These are phyloP conservation scores for Epichloe aotearoae DNA, from an alignment of 2,329 filamentous ascomycete species.

Conservation along the genomic window DNA sequence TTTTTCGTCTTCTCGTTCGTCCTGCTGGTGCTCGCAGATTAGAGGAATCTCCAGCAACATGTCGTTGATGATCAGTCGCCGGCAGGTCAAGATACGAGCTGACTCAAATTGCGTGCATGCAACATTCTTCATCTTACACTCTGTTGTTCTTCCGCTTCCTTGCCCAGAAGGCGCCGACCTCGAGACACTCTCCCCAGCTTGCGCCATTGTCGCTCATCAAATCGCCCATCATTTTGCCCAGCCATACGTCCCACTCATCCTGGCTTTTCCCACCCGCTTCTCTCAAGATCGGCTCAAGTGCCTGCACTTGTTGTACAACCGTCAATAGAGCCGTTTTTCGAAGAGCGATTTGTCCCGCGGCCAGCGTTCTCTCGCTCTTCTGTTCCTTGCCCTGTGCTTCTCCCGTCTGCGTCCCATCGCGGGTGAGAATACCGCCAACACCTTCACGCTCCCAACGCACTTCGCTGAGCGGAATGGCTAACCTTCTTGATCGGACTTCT, in stretches of 20 bases:
- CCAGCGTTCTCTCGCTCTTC: constrained; percentile 35
- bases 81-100: neutral
- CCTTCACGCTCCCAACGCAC: constrained; percentile 77
- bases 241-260: constrained; percentile 88
- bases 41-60: no score
- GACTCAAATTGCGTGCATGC: neutral
- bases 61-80: neutral
- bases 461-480: constrained; percentile 79
- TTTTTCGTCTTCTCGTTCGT: neutral
- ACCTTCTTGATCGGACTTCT: constrained; percentile 57
- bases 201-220: constrained; percentile 67
- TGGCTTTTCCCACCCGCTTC: constrained; percentile 76
- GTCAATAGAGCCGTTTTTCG: constrained; percentile 69
- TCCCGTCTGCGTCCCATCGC: constrained; percentile 46
- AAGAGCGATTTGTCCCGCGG: constrained; percentile 57
- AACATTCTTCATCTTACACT: neutral
- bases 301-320: constrained; percentile 72
- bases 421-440: constrained; percentile 47
- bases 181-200: constrained; percentile 74
- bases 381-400: constrained; percentile 37
- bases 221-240: constrained; percentile 74
- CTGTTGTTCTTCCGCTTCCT: constrained; percentile 44
- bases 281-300: constrained; percentile 68
- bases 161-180: constrained; percentile 77
- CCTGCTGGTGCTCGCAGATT: neutral